Conservation (phyloP, 768 basidiomycete genomes). For the Podaxis sp. region DNA sequence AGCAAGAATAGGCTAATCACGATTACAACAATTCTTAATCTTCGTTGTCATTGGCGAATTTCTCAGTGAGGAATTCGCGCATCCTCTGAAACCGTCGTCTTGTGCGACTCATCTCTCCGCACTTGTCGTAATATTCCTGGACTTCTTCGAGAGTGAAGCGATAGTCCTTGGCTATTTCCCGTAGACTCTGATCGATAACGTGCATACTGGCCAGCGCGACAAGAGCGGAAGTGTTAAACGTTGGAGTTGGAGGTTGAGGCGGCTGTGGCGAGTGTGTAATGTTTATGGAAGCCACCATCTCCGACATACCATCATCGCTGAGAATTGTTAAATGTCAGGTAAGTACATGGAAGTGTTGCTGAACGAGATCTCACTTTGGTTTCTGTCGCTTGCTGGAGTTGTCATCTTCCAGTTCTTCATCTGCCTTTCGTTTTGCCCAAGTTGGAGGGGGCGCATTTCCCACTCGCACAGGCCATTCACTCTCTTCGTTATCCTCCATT, state of each 20-base stretch:
- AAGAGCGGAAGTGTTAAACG: constrained; percentile 30
- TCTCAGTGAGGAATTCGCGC: constrained; percentile 47
- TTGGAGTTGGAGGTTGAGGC: constrained; percentile 10
- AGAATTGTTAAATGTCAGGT: neutral
- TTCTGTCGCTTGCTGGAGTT: constrained; percentile 43
- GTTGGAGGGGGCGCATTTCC: constrained; percentile 61
- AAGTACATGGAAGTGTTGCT: neutral
- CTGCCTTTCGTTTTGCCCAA: constrained; percentile 65
- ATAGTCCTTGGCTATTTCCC: constrained; percentile 65
- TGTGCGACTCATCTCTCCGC: constrained; percentile 69
- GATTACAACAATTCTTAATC: constrained; percentile 7
- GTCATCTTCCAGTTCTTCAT: constrained; percentile 33
- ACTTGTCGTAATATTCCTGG: constrained; percentile 72
- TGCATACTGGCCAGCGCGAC: constrained; percentile 47
- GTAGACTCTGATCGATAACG: constrained; percentile 63
- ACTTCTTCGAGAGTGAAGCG: constrained; percentile 77
- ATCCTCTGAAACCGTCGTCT: constrained; percentile 64
- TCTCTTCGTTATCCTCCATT: constrained; percentile 57
- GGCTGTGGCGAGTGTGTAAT: neutral
- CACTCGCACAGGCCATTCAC: constrained; percentile 66
- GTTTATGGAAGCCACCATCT: neutral
- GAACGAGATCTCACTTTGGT: constrained; percentile 31
- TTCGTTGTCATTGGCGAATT: constrained; percentile 31
- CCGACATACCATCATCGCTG: constrained; percentile 10
- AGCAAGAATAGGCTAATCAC: neutral